A percentile compares a stretch with the other conserved stretches of the same genome.
Evolutionary conservation across 2,329 filamentous ascomycete genomes (phyloP).

Genomic region (Biscogniauxia sp.): DNA sequence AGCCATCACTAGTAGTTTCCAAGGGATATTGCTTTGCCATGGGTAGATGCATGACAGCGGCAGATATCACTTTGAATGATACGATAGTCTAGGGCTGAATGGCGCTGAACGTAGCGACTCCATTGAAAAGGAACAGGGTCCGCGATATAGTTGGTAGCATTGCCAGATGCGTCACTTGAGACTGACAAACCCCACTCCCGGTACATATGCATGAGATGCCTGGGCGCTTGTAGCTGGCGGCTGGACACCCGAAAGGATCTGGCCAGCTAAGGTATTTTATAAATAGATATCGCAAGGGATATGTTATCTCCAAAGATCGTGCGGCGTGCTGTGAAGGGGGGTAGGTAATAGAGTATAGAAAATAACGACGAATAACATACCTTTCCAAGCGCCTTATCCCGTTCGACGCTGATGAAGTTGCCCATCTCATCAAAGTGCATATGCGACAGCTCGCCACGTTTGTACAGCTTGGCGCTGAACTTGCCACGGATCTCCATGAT

Average conservation of each 20-base stretch:
- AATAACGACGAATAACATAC: slow-evolving; percentile 43
- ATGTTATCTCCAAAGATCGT: slow-evolving; percentile 1
- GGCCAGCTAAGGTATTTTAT: not conserved
- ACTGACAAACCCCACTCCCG: not conserved
- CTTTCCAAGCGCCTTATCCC: slow-evolving; percentile 84
- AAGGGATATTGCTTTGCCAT: not conserved
- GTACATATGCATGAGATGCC: not conserved
- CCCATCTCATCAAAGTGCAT: slow-evolving; percentile 82
- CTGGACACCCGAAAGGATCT: not conserved
- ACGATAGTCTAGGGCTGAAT: not conserved
- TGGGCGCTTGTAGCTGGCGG: not conserved
- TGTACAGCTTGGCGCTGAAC: slow-evolving; percentile 84
- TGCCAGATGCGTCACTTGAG: not conserved
- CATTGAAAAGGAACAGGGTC: not conserved
- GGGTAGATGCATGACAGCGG: not conserved
- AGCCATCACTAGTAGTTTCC: not conserved
- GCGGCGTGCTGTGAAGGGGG: slow-evolving; percentile 3
- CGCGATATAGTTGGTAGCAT: not conserved
- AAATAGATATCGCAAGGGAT: slow-evolving; percentile 11
- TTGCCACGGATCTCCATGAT: slow-evolving; percentile 97
- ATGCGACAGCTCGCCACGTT: slow-evolving; percentile 71
- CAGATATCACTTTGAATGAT: not conserved
- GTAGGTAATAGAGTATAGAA: slow-evolving; percentile 15
- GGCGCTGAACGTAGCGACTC: not conserved
- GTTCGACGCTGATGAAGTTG: slow-evolving; percentile 81